Conservation (phyloP, 2,329 filamentous ascomycete species). For the Calonectria hawksworthii region DNA sequence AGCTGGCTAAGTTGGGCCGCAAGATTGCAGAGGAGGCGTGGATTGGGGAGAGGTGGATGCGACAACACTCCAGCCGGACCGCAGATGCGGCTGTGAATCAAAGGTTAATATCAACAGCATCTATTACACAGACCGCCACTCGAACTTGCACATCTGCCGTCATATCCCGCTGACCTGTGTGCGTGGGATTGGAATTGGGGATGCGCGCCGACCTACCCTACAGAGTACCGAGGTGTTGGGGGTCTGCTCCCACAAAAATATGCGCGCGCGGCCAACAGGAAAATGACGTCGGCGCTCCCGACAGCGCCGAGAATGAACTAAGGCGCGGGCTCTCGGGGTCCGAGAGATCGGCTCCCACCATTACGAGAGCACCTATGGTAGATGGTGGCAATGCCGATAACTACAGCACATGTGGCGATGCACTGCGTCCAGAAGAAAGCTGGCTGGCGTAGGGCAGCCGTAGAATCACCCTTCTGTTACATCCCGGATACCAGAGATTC, state of each 20-base stretch:
- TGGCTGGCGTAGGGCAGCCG: neutral
- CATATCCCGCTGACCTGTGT: neutral
- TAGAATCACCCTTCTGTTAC: neutral
- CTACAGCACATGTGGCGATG: neutral
- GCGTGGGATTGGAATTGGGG: neutral
- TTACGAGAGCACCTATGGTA: neutral
- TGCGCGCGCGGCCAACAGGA: neutral
- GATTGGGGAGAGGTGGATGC: neutral
- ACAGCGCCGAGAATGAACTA: neutral
- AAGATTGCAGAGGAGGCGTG: neutral
- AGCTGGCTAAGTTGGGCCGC: neutral
- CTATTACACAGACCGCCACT: slow-evolving; percentile 1
- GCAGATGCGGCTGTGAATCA: slow-evolving; percentile 1
- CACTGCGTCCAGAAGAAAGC: neutral
- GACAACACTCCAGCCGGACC: neutral
- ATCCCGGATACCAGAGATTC: neutral
- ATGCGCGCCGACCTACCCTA: neutral
- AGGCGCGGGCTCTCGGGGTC: slow-evolving; percentile 11
- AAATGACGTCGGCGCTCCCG: slow-evolving; percentile 7
- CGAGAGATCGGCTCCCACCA: slow-evolving; percentile 1
- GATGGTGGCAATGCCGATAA: slow-evolving; percentile 3
- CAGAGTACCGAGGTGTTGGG: neutral
- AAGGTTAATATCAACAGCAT: neutral
- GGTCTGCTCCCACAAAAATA: neutral
- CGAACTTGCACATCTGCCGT: neutral